phyloP scores from a whole-genome alignment of 306 rosid genomes.

The Cucumis melo region DNA sequence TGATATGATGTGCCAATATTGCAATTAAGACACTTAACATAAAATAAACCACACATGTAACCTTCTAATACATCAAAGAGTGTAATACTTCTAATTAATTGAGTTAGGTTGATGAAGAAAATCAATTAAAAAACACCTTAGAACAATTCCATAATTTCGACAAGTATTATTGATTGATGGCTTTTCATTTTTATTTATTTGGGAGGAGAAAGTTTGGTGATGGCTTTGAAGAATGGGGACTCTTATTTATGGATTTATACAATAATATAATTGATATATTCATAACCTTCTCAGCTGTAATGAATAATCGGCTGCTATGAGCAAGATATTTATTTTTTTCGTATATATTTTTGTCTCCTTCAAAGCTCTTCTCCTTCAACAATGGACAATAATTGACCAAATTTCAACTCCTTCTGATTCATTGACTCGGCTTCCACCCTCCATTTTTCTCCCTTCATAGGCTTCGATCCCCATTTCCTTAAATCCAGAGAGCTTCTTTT shows the following conservation, averaged over 20 bases:
- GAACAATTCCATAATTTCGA: too few species aligned
- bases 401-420: background rate
- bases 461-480: background rate
- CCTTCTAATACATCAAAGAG: too few species aligned
- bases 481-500: background rate
- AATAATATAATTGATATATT: background rate
- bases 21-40: too few species aligned
- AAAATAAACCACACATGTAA: too few species aligned
- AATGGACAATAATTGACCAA: conserved; percentile 6
- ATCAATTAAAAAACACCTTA: too few species aligned
- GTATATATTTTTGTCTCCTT: background rate
- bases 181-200: background rate
- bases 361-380: background rate
- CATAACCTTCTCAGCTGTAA: background rate
- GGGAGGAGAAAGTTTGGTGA: background rate
- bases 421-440: background rate
- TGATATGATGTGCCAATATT: too few species aligned
- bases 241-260: background rate
- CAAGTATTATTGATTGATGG: background rate
- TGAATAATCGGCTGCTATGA: background rate
- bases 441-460: background rate
- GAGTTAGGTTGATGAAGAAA: too few species aligned
- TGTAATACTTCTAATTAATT: too few species aligned
- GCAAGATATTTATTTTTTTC: background rate
- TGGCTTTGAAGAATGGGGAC: background rate